Conservation (phyloP, 805 yeast genomes). For the Blastobotrys chiropterorum region DNA sequence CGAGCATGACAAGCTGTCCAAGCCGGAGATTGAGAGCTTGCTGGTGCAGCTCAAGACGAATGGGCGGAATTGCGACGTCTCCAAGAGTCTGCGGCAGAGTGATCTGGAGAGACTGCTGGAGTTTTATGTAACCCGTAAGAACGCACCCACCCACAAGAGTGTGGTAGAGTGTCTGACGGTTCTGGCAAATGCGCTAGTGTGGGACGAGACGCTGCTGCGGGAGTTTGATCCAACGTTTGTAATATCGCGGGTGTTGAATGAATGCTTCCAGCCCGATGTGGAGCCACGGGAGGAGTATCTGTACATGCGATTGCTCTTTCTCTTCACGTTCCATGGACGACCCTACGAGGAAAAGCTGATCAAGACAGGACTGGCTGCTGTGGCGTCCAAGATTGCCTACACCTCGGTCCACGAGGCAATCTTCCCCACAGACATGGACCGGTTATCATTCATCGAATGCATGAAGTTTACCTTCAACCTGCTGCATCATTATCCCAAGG, state of each 20-base stretch:
- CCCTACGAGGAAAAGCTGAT: constrained; percentile 5
- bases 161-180: constrained; percentile 9
- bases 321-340: constrained; percentile 12
- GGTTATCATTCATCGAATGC: constrained; percentile 11
- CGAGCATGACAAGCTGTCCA: neutral
- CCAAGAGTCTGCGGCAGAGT: neutral
- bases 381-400: constrained; percentile 4
- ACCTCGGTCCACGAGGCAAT: constrained; percentile 1
- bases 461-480: constrained; percentile 16
- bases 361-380: constrained; percentile 5
- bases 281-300: constrained; percentile 7
- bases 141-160: neutral
- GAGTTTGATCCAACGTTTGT: constrained; percentile 3
- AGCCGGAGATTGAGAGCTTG: neutral
- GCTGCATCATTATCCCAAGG: constrained; percentile 13
- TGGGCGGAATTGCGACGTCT: neutral
- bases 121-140: neutral
- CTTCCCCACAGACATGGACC: constrained; percentile 2
- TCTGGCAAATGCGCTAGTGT: constrained; percentile 13
- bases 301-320: constrained; percentile 11
- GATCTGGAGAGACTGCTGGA: constrained; percentile 5
- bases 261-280: constrained; percentile 1
- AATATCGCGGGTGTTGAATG: constrained; percentile 7
- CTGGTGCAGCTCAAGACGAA: neutral
- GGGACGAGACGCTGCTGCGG: constrained; percentile 8